Percentiles rank a stretch among this genome's conserved stretches.
Conservation (phyloP, 2,329 filamentous ascomycete species). For the Hymenoscyphus infarciens region DNA sequence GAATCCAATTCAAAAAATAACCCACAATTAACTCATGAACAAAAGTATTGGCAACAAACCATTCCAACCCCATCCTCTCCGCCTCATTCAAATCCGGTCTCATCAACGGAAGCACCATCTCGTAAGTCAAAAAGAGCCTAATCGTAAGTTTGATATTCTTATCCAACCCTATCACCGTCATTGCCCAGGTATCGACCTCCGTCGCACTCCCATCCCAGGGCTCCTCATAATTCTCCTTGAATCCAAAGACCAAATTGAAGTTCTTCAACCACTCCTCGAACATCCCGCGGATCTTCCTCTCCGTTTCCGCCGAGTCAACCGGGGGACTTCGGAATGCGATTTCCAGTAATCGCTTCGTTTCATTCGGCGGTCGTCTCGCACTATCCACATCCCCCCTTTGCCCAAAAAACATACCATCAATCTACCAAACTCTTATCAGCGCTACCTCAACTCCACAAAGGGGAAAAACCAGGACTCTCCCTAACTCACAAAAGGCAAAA, state of each 20-base stretch:
- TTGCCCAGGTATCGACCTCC: not conserved
- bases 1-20: not conserved
- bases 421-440: too few relatives aligned
- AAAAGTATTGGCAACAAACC: conserved; percentile 5
- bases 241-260: not conserved
- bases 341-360: too few relatives aligned
- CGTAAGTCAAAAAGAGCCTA: not conserved
- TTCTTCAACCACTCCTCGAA: not conserved
- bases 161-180: not conserved
- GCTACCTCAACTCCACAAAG: not conserved
- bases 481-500: not conserved
- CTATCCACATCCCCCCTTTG: too few relatives aligned
- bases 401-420: too few relatives aligned
- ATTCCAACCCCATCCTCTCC: conserved; percentile 4
- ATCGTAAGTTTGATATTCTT: not conserved
- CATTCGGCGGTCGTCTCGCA: too few relatives aligned
- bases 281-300: too few relatives aligned
- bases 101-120: not conserved
- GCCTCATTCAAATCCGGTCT: not conserved
- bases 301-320: too few relatives aligned
- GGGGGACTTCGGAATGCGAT: too few relatives aligned
- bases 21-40: conserved; percentile 9
- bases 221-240: not conserved
- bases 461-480: not conserved
- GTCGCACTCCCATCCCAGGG: not conserved